These are phyloP conservation scores for Prunus persica DNA, from an alignment of 306 rosid species.

Conservation along the genomic window Prunus_persica_NCBIv2 NC_034011.1:9591001-9591500, in stretches of 20 bases:
- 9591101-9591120: background rate
- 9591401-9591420: slow-evolving; percentile 91
- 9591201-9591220: background rate
- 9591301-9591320: background rate
- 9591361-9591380: slow-evolving; percentile 92
- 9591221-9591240: background rate
- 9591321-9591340: slow-evolving; percentile 30
- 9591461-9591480: background rate
- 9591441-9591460: background rate
- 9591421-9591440: slow-evolving; percentile 2
- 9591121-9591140: background rate
- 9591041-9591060: background rate
- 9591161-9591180: background rate
- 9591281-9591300: background rate
- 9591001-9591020: background rate
- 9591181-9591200: background rate
- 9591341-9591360: slow-evolving; percentile 90
- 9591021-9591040: background rate
- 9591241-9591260: background rate
- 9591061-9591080: background rate
- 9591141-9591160: background rate
- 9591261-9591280: background rate
- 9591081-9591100: background rate
- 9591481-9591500: background rate
- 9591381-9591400: slow-evolving; percentile 93